Percentiles rank a stretch among this genome's conserved stretches.
Evolutionary conservation across 495 filamentous ascomycete genomes (phyloP).

Genomic region (Arthonia radiata): DNA sequence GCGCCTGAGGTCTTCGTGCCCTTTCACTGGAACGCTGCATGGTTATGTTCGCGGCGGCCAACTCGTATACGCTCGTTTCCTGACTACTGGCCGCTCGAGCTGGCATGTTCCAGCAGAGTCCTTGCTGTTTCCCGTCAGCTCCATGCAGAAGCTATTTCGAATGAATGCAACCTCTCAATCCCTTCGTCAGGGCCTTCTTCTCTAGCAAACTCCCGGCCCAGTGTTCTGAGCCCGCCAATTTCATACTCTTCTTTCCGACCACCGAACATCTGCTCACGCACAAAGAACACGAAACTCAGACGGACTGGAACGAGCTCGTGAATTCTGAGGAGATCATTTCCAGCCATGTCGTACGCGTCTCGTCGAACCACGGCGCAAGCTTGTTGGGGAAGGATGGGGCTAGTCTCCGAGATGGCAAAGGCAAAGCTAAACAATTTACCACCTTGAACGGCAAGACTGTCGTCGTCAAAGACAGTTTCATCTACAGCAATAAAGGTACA

Average conservation of each 20-base stretch:
- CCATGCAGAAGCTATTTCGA: too few species aligned
- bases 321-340: conserved; percentile 81
- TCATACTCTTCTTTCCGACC: conserved; percentile 80
- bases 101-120: too few species aligned
- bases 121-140: too few species aligned
- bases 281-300: conserved; percentile 68
- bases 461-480: conserved; percentile 76
- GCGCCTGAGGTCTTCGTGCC: too few species aligned
- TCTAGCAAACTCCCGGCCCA: conserved; percentile 78
- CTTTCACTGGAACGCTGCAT: too few species aligned
- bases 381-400: conserved; percentile 41
- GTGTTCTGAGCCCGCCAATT: conserved; percentile 50
- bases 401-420: conserved; percentile 68
- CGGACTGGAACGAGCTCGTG: conserved; percentile 55
- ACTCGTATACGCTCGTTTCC: too few species aligned
- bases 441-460: conserved; percentile 85
- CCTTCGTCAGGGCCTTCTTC: conserved; percentile 95
- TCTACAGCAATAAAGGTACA: conserved; percentile 90
- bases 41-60: too few species aligned
- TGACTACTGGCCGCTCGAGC: too few species aligned
- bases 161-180: conserved; percentile 99
- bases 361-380: conserved; percentile 26
- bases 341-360: conserved; percentile 85
- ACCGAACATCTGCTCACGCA: conserved; percentile 74
- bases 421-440: conserved; percentile 78